Evolutionary conservation across 176 grass and related monocot genomes (phyloP).

Genomic region (Oryza nivara): DNA sequence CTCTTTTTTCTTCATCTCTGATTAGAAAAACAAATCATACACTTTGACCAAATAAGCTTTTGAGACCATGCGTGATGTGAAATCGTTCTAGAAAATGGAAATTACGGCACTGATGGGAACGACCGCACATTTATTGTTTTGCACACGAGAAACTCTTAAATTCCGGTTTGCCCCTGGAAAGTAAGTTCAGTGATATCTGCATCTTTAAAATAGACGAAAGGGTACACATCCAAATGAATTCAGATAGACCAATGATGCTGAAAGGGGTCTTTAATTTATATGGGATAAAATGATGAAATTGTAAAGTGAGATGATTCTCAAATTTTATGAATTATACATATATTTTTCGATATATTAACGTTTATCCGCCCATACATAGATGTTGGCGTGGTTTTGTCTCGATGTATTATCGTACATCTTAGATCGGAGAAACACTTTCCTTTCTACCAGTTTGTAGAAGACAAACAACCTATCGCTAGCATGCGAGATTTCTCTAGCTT

Average conservation of each 20-base stretch:
- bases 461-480: not conserved
- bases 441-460: not conserved
- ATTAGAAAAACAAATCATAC: not conserved
- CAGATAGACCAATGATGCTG: no score
- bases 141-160: not conserved
- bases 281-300: no score
- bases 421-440: fast-evolving
- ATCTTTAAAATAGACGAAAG: not conserved
- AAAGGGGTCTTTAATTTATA: no score
- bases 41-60: not conserved
- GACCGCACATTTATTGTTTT: not conserved
- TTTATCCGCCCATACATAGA: not conserved
- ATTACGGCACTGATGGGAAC: not conserved
- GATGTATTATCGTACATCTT: not conserved
- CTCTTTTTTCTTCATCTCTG: not conserved
- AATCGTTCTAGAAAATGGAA: not conserved
- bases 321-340: no score
- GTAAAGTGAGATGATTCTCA: no score
- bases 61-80: not conserved
- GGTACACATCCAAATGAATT: no score
- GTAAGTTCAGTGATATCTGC: no score
- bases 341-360: not conserved
- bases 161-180: not conserved
- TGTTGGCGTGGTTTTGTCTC: not conserved
- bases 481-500: not conserved